phyloP scores from a whole-genome alignment of 2,329 filamentous ascomycete species.

The Pyrenophora tritici-repentis region DNA sequence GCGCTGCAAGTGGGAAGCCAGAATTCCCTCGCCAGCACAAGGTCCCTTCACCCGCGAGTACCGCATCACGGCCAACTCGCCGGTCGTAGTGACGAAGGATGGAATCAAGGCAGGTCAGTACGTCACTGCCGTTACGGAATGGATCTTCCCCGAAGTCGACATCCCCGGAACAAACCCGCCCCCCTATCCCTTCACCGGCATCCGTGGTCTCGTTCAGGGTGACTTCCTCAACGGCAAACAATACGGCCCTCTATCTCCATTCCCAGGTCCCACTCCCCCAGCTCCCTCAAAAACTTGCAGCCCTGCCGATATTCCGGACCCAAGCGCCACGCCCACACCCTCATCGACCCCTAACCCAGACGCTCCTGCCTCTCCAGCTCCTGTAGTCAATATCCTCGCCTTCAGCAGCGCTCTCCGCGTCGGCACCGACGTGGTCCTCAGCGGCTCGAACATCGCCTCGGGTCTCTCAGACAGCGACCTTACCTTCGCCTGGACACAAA shows the following conservation, averaged over 20 bases:
- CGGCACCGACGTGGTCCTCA: slow-evolving; percentile 36
- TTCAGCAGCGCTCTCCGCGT: slow-evolving; percentile 36
- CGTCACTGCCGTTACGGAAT: slow-evolving; percentile 50
- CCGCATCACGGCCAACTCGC: slow-evolving; percentile 43
- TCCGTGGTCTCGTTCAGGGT: background rate
- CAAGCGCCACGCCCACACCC: slow-evolving; percentile 14
- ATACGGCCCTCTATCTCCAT: slow-evolving; percentile 49
- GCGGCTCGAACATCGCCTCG: slow-evolving; percentile 35
- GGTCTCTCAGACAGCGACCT: slow-evolving; percentile 29
- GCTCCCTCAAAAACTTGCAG: slow-evolving; percentile 32
- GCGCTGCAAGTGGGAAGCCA: slow-evolving; percentile 51
- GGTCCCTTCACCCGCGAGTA: slow-evolving; percentile 51
- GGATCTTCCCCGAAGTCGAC: slow-evolving; percentile 52
- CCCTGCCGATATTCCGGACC: slow-evolving; percentile 24
- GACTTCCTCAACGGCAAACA: slow-evolving; percentile 20
- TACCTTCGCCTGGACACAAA: slow-evolving; percentile 41
- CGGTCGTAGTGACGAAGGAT: slow-evolving; percentile 45
- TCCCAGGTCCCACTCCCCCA: slow-evolving; percentile 39
- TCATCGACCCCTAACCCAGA: slow-evolving; percentile 1
- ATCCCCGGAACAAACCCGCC: slow-evolving; percentile 46
- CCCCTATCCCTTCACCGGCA: slow-evolving; percentile 23
- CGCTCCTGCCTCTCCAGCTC: slow-evolving; percentile 10
- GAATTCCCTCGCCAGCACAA: slow-evolving; percentile 33
- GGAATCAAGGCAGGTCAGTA: slow-evolving; percentile 51
- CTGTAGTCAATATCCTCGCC: slow-evolving; percentile 23